Evolutionary conservation across 305 asterid genomes (phyloP), one percentile per base, ranked within the genome.

Genomic region (Nicotiana rustica): DNA sequence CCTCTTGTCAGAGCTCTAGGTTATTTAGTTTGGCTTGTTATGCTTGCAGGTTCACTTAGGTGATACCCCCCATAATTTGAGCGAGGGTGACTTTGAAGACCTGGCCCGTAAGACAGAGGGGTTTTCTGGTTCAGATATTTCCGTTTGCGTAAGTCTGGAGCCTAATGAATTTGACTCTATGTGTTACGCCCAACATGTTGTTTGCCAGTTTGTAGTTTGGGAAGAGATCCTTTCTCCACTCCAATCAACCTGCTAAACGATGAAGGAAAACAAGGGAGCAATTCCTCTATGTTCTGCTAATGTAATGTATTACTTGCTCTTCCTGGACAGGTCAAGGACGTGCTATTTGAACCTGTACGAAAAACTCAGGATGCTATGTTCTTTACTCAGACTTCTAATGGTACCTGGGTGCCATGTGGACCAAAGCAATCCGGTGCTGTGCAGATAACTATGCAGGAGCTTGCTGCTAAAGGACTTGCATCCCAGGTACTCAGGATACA

Each of bases 101-200:
- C 88, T 96, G 81, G 99, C 86, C 85, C 96, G 91, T 84, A 96
- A 87, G 88, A 91, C 97, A 3, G 98, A 94, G 83, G 99, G 99
- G n/a, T 96, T 93, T 90, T 96, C 99, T 82, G 99, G 99, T 90
- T 96, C 99, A 10, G 98, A 96, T 92, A 61, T 96, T 61, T 73
- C 96, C 82, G 99, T 96, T 89, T 94, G 98, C 90, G 99, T 96
- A 92, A 91, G 99, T 87, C 17, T 73, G 81, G 52, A 55, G 17
- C 60, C 70, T 25, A 10, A 73, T 57, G 21, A 70, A 49, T 36
- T 55, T 1, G 29, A 52, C 33, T 10, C 67, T 19, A 25, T 49
- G 49, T 41, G 3, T 7, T 41, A 41, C 10, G 6, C 49, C 25
- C 38, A n/a, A 38, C n/a, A 69, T 69, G 33, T 10, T 41, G 29